Evolutionary conservation across 192 early-diverging fungal genomes (phyloP).

Genomic region (Backusella parvicylindrica): DNA sequence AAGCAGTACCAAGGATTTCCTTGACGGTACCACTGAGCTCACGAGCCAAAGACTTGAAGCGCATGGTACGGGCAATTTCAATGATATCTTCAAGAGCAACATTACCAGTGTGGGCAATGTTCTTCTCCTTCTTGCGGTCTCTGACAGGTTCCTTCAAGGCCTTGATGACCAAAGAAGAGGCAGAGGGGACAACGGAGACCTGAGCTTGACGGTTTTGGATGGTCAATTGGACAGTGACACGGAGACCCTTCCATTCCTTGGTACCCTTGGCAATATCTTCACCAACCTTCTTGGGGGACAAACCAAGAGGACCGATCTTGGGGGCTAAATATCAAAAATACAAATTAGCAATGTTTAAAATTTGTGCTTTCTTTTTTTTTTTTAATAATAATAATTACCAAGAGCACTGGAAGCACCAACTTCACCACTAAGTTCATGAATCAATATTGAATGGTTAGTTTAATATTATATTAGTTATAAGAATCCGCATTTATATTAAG

Average conservation of each 20-base stretch:
- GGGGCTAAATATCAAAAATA: conserved; percentile 33
- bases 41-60: too few species aligned
- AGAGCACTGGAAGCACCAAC: conserved; percentile 95
- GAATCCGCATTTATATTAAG: not conserved
- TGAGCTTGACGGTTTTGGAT: conserved; percentile 99
- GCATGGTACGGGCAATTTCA: too few species aligned
- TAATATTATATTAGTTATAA: too few species aligned
- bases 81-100: too few species aligned
- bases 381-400: conserved; percentile 1
- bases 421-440: conserved; percentile 21
- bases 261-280: conserved; percentile 99
- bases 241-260: conserved; percentile 97
- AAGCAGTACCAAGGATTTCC: conserved; percentile 93
- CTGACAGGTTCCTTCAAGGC: conserved; percentile 96
- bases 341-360: not conserved
- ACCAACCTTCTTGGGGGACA: conserved; percentile 99
- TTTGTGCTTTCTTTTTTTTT: not conserved
- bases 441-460: too few species aligned
- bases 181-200: conserved; percentile 93
- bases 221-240: conserved; percentile 95
- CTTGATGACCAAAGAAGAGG: conserved; percentile 90
- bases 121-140: conserved; percentile 99
- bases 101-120: conserved; percentile 98
- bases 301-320: conserved; percentile 99
- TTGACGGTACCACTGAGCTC: conserved; percentile 92